A percentile compares a stretch with the other conserved stretches of the same genome.
phyloP scores from a whole-genome alignment of 163 green algal species.

The Smithsoniella earleae region DNA sequence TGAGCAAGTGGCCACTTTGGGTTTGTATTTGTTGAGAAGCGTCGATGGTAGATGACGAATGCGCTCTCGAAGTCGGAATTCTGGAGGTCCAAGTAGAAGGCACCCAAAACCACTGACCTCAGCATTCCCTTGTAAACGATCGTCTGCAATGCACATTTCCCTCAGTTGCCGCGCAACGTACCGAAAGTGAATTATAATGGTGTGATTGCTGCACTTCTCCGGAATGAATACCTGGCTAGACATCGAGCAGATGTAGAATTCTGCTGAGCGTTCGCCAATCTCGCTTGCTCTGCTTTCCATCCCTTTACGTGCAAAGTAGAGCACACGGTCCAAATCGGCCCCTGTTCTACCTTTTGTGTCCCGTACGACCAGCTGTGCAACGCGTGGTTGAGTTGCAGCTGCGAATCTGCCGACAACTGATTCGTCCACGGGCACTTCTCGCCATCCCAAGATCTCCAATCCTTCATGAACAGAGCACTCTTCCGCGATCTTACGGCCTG shows the following conservation, averaged over 20 bases:
- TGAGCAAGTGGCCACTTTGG: slow-evolving; percentile 97
- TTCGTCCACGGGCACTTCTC: slow-evolving; percentile 78
- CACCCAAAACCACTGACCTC: slow-evolving; percentile 63
- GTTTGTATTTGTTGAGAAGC: slow-evolving; percentile 98
- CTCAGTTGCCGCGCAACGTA: background rate
- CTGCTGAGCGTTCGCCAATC: slow-evolving; percentile 46
- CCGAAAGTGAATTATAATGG: background rate
- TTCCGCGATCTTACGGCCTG: slow-evolving; percentile 67
- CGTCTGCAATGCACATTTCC: slow-evolving; percentile 35
- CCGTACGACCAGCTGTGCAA: slow-evolving; percentile 70
- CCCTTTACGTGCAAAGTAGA: slow-evolving; percentile 89
- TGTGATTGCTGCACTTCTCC: background rate
- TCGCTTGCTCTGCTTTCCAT: slow-evolving; percentile 67
- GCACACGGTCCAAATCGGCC: slow-evolving; percentile 87
- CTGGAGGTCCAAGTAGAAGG: slow-evolving; percentile 86
- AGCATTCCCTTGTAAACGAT: slow-evolving; percentile 99
- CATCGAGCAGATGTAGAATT: slow-evolving; percentile 95
- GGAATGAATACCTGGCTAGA: slow-evolving; percentile 47
- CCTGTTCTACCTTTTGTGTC: slow-evolving; percentile 43
- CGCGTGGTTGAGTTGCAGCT: slow-evolving; percentile 74
- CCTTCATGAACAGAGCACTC: slow-evolving; percentile 57
- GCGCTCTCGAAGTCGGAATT: slow-evolving; percentile 66
- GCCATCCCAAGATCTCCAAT: slow-evolving; percentile 83
- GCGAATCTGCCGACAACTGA: slow-evolving; percentile 80
- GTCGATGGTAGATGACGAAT: slow-evolving; percentile 97